phyloP scores from a whole-genome alignment of 31 red algal species.

The Odonthalia washingtoniensis region DNA sequence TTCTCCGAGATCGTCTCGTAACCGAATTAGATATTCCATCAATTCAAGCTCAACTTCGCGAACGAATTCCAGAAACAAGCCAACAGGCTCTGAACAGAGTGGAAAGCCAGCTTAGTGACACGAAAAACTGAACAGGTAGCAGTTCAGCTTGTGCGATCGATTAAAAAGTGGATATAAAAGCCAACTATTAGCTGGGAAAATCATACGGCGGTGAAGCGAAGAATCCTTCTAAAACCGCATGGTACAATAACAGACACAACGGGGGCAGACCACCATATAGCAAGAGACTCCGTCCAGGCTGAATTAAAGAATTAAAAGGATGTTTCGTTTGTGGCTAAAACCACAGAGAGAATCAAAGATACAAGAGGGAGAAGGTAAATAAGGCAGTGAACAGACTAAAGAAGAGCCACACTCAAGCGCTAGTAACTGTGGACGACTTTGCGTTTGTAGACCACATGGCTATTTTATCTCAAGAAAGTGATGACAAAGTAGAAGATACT shows the following conservation, averaged over 20 bases:
- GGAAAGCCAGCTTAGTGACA: not conserved
- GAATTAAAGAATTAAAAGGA: not conserved
- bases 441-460: too few species aligned
- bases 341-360: not conserved
- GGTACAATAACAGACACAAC: not conserved
- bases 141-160: not conserved
- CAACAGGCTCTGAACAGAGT: conserved; percentile 18
- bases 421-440: too few species aligned
- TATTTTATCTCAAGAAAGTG: too few species aligned
- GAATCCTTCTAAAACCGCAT: too few species aligned
- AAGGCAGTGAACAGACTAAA: too few species aligned
- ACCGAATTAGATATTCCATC: not conserved
- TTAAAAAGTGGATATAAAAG: not conserved
- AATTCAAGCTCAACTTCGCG: conserved; percentile 1
- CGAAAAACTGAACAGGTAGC: not conserved
- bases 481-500: too few species aligned
- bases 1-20: conserved; percentile 12
- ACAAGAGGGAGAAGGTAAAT: too few species aligned
- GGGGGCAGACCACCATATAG: not conserved
- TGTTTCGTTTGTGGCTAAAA: not conserved
- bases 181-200: not conserved
- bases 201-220: not conserved
- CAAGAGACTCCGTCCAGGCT: not conserved
- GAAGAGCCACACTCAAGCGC: too few species aligned
- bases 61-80: conserved; percentile 10